Base-by-base conservation (phyloP, 192 early-diverging fungal species). In the Radiomyces spectabilis region DNA sequence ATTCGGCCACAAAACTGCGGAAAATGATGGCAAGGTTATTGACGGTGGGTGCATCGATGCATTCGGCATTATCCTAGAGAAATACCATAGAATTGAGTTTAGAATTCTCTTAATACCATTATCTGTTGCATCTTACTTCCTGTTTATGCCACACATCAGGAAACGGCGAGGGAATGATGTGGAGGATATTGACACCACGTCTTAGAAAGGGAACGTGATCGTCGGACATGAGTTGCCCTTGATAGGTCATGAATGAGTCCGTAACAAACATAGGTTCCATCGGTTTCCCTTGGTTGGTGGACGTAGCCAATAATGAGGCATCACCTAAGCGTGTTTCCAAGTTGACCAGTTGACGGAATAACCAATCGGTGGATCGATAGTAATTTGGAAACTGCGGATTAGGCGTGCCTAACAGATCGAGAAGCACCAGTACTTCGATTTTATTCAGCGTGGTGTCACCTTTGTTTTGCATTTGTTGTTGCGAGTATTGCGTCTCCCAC, bases 151-250 rank as follows among this genome's bases (percentile, higher is more conserved):
- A 98, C 1, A 85, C 86, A 18, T 40, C 41, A 13, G 95, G 94
- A 66, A 98, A 98, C 13, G 87, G 88, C 16, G 61, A 53, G 4
- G 94, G 79, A 46, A 98, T 98, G 25, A 91, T 50, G 61, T 98
- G 95, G 16, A 95, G 73, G 39, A 93, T 79, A 2, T 90, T 87
- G 0, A 95, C 86, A 8, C 91, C 84, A 18, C 81, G 73, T 16
- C 77, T 25, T 30, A 89, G 30, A 72, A 98, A 98, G 13, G 95
- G 95, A 3, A 80, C 32, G 62, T 98, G 93, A 62, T 98, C 95
- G 57, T 98, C 95, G 21, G 84, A 77, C 22, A 95, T 68, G 4
- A 27, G 1, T 19, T 64, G 47, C 9, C 61, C 66, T 31, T 56
- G 60, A 31, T 63, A 71, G 0, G 48, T 44, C 3, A 61, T 7